phyloP scores from a whole-genome alignment of 129 eudicot genomes.

The Glebionis coronaria region DNA sequence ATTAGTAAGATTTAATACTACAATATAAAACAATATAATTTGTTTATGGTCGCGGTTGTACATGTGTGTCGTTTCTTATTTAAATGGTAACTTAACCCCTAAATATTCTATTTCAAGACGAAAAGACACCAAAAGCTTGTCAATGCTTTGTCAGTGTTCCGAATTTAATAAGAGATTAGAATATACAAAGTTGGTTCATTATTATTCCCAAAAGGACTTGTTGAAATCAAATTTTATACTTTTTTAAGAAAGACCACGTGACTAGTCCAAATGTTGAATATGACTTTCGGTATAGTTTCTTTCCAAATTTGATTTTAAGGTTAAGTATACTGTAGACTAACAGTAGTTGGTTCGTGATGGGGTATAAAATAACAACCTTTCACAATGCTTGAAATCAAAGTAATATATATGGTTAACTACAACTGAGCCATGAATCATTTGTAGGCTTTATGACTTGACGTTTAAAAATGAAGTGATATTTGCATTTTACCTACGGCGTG shows the following conservation, averaged over 20 bases:
- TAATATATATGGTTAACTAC: background rate
- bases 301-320: conserved; percentile 1
- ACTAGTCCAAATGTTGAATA: conserved; percentile 24
- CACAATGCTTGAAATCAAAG: conserved; percentile 16
- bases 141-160: background rate
- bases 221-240: conserved; percentile 7
- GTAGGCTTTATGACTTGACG: too few species aligned
- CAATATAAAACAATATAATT: too few species aligned
- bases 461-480: too few species aligned
- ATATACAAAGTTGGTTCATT: background rate
- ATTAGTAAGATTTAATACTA: too few species aligned
- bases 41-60: background rate
- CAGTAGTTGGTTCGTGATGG: conserved; percentile 7
- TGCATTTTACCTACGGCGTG: too few species aligned
- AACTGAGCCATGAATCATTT: too few species aligned
- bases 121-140: conserved; percentile 10
- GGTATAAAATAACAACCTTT: background rate
- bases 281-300: conserved; percentile 9
- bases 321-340: background rate
- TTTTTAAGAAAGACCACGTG: conserved; percentile 17
- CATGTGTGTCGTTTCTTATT: background rate
- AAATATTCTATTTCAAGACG: background rate
- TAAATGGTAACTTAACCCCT: background rate
- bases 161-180: conserved; percentile 11
- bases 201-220: too few species aligned